A percentile compares a stretch with the other conserved stretches of the same genome.
Evolutionary conservation across 306 rosid genomes (phyloP).

Genomic region (Glycine tomentella): DNA sequence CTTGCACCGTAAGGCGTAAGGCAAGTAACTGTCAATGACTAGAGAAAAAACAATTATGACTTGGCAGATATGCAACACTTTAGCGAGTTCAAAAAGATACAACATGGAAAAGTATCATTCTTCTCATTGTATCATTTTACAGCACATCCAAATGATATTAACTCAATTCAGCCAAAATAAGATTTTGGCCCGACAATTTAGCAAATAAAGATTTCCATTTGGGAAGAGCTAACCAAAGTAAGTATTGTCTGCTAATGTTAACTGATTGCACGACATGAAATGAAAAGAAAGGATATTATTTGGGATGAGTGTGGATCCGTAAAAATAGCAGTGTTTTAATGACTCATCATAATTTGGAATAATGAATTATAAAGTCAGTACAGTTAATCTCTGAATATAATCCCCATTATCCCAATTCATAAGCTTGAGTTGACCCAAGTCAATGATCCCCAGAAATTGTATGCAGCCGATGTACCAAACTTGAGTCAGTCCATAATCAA

Average conservation of each 20-base stretch:
- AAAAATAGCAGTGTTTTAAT: not conserved
- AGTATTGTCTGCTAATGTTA: not conserved
- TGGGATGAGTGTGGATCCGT: not conserved
- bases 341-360: conserved; percentile 17
- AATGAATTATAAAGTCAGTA: conserved; percentile 9
- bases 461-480: conserved; percentile 23
- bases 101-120: not conserved
- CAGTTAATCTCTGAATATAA: conserved; percentile 10
- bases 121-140: conserved; percentile 5
- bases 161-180: conserved; percentile 1
- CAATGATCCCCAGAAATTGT: conserved; percentile 15
- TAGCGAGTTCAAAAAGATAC: not conserved
- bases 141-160: not conserved
- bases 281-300: not conserved
- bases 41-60: not conserved
- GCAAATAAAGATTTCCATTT: not conserved
- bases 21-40: not conserved
- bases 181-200: not conserved
- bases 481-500: conserved; percentile 32
- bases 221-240: no score
- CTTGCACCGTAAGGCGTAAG: not conserved
- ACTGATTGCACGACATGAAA: not conserved
- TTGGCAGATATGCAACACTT: not conserved
- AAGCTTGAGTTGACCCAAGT: conserved; percentile 25
- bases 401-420: not conserved